A percentile compares a stretch with the other conserved stretches of the same genome.
Conservation (phyloP, 768 basidiomycete species). For the Gautieria morchelliformis region DNA sequence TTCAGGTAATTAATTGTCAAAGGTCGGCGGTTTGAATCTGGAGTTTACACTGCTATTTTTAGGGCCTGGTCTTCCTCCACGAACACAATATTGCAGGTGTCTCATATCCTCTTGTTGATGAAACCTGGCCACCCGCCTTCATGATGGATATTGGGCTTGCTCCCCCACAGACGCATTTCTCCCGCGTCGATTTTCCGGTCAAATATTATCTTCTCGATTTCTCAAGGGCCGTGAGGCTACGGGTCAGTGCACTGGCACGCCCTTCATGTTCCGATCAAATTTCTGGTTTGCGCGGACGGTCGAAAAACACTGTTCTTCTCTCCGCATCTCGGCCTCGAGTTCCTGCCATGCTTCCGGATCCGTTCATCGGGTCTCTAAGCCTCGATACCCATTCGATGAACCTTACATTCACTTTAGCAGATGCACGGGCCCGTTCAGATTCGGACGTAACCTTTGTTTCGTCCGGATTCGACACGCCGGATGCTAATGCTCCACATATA, state of each 20-base stretch:
- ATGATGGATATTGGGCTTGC: conserved; percentile 9
- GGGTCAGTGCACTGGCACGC: neutral
- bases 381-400: neutral
- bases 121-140: neutral
- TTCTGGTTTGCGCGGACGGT: neutral
- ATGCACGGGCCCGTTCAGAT: neutral
- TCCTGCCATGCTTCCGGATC: neutral
- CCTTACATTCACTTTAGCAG: neutral
- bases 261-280: neutral
- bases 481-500: neutral
- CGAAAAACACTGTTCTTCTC: neutral
- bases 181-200: conserved; percentile 1
- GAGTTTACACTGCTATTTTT: neutral
- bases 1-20: neutral
- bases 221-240: conserved; percentile 1
- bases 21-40: too few species aligned
- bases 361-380: neutral
- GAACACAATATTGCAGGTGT: conserved; percentile 4
- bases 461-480: neutral
- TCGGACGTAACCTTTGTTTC: neutral
- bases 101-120: neutral
- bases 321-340: neutral
- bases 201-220: conserved; percentile 8
- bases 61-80: conserved; percentile 7
- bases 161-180: conserved; percentile 1